These are phyloP conservation scores for Chlorokybus atmophyticus DNA, from an alignment of 139 green algal genomes.

Conservation along the genomic window DNA sequence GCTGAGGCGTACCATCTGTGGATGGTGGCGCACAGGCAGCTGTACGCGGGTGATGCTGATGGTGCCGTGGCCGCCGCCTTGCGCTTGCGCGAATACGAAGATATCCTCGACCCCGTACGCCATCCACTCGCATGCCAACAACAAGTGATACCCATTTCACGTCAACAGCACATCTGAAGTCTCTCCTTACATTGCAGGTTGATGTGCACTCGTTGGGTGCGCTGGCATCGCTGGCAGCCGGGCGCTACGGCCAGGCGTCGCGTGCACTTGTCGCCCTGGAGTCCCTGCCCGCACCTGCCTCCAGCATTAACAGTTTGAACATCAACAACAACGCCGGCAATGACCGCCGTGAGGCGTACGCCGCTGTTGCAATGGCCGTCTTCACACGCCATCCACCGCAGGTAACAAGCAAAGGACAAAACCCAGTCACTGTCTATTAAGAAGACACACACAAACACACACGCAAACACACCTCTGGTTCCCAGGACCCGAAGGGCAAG, in stretches of 20 bases:
- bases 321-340: too few species aligned
- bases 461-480: background rate
- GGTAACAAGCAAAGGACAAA: background rate
- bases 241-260: background rate
- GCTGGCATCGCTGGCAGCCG: slow-evolving; percentile 7
- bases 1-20: slow-evolving; percentile 76
- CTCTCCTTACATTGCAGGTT: too few species aligned
- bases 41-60: slow-evolving; percentile 32
- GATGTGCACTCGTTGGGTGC: slow-evolving; percentile 42
- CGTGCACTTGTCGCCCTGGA: background rate
- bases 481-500: background rate
- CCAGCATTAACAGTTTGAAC: too few species aligned
- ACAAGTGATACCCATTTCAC: too few species aligned
- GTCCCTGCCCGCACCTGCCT: slow-evolving; percentile 11
- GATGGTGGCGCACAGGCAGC: slow-evolving; percentile 53
- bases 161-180: too few species aligned
- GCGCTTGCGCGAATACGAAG: slow-evolving; percentile 52
- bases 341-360: slow-evolving; percentile 31
- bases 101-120: slow-evolving; percentile 50
- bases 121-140: slow-evolving; percentile 56
- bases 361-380: slow-evolving; percentile 57
- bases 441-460: background rate
- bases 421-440: background rate
- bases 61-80: slow-evolving; percentile 49
- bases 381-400: slow-evolving; percentile 5